Base-by-base conservation (phyloP, 306 rosid species). In the Prunus mume region DNA sequence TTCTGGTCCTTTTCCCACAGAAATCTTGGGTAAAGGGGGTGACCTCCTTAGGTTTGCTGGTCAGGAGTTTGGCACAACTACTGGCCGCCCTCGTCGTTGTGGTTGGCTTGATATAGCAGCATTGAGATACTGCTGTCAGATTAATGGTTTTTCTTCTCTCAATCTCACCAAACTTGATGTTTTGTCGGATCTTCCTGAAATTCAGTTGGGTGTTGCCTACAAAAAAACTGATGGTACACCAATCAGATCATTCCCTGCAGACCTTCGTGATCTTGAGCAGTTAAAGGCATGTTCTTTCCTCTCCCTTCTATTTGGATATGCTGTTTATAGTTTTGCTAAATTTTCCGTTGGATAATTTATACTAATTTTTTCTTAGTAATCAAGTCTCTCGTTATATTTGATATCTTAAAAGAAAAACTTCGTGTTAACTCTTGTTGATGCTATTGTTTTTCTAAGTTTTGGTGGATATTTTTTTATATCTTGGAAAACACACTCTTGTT, bases 31-130 rank as follows among this genome's bases (percentile, higher is more conserved):
- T 68, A 75, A 88, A 57, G 93, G 85, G 34, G 98, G 96, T 60
- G 99, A 95, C 83, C 93, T 88, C 19, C 97, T 95, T 51, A 84
- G 97, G 85, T 86, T 84, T 85, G 91, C 95, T 65, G 99, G 97
- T 70, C 99, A 91, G 69, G 99, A 95, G 88, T 95, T 91, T 83
- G 99, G 99, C 71, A 95, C 99, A 67, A 92, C 93, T 20, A 95
- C 97, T 69, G 99, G 99, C 41, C 96, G 97, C 55, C 99, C 99
- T 71, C 92, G 97, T 46, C 96, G 97, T 38, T 95, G 99, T 84
- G 99, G 99, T 68, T 95, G 97, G 97, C 97, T 92, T 46, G 99
- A 95, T 83, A 74, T 95, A 66, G 96, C 90, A 67, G 91, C 97
- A 5, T 77, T 95, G 20, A 88, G 65, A 81, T 95, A 51, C 81